phyloP scores from a whole-genome alignment of 352 stramenopile species.

The Phytophthora sojae region DNA sequence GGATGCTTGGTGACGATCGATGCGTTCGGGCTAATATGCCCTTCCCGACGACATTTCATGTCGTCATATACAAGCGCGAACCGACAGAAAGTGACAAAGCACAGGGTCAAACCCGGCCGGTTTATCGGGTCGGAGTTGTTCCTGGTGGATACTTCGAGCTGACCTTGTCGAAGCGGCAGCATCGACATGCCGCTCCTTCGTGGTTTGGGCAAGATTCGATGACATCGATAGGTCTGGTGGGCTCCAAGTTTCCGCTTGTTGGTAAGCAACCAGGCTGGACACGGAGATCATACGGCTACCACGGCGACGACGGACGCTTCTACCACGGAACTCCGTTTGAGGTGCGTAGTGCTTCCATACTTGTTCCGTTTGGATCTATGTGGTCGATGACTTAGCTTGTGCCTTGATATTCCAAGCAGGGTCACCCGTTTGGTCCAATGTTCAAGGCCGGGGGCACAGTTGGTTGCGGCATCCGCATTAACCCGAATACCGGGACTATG shows the following conservation, averaged over 20 bases:
- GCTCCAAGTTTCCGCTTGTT: constrained; percentile 59
- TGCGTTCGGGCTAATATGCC: constrained; percentile 75
- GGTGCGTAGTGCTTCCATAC: constrained; percentile 29
- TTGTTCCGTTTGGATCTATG: background rate
- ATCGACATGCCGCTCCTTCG: constrained; percentile 21
- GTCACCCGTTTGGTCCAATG: constrained; percentile 37
- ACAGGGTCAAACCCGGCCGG: constrained; percentile 14
- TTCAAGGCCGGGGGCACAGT: constrained; percentile 42
- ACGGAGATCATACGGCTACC: constrained; percentile 70
- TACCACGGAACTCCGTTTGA: constrained; percentile 57
- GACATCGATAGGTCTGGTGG: constrained; percentile 72
- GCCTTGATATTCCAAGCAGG: constrained; percentile 31
- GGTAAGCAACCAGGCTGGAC: constrained; percentile 81
- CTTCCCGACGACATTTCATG: constrained; percentile 64
- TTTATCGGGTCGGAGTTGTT: constrained; percentile 62
- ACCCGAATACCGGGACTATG: constrained; percentile 19
- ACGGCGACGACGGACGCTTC: constrained; percentile 80
- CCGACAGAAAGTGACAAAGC: constrained; percentile 23
- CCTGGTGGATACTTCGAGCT: constrained; percentile 83
- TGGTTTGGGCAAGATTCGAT: constrained; percentile 43
- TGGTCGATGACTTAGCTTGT: constrained; percentile 8
- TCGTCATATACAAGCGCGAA: constrained; percentile 57
- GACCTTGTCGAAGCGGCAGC: constrained; percentile 47
- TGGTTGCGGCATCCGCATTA: constrained; percentile 45
- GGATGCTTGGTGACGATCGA: constrained; percentile 64